Conservation (phyloP, 1,284 basidiomycete genomes). For the Meira nashicola region DNA sequence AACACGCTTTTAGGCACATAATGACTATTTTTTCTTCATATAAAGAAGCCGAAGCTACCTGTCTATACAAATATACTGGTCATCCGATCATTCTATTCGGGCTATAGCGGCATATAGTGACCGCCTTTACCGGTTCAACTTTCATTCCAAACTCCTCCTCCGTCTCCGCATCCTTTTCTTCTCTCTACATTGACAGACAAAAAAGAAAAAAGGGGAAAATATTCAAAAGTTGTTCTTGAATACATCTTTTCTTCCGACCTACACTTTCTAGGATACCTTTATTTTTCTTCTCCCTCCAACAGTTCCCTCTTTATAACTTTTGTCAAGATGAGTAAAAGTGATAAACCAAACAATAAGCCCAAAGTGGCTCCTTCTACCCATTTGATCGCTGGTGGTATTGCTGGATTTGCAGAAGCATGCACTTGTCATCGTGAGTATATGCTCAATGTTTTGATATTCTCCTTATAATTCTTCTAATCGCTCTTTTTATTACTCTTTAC, state of each 20-base stretch:
- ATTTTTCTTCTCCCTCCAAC: neutral
- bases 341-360: conserved; percentile 33
- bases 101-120: no score
- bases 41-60: no score
- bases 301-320: neutral
- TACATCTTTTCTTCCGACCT: neutral
- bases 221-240: neutral
- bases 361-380: conserved; percentile 51
- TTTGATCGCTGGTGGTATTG: conserved; percentile 52
- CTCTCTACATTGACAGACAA: no score
- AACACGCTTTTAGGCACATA: no score
- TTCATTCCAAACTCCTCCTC: no score
- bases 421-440: conserved; percentile 50
- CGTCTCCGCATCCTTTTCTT: no score
- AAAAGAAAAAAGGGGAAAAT: no score
- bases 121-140: no score
- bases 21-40: no score
- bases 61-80: no score
- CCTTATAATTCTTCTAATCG: neutral
- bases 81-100: no score
- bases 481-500: conserved; percentile 1
- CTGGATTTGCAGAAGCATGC: conserved; percentile 52
- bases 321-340: neutral
- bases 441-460: neutral
- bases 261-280: neutral